These are phyloP conservation scores for Sphagnum contortum DNA, from an alignment of 225 moss, liverwort and hornwort species.

Conservation along the genomic window DNA sequence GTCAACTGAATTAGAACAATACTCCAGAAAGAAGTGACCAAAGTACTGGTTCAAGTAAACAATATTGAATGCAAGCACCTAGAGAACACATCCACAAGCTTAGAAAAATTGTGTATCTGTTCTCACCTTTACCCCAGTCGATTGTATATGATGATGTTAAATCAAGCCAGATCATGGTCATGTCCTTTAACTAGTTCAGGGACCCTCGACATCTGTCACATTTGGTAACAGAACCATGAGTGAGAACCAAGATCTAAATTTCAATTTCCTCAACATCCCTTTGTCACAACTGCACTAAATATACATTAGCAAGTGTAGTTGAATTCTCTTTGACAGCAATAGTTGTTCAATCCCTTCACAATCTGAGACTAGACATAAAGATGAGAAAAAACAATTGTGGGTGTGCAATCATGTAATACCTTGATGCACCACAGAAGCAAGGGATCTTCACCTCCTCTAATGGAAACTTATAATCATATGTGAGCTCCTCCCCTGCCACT, in stretches of 20 bases:
- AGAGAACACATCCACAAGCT: neutral
- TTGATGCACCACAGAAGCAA: slow-evolving; percentile 40
- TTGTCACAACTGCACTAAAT: too few relatives aligned
- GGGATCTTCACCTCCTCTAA: slow-evolving; percentile 50
- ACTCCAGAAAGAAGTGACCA: neutral
- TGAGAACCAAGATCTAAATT: too few relatives aligned
- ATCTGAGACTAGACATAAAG: too few relatives aligned
- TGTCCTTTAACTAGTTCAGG: slow-evolving; percentile 23
- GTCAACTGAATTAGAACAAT: too few relatives aligned
- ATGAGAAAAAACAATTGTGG: too few relatives aligned
- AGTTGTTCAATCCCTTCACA: too few relatives aligned
- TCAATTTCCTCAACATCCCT: too few relatives aligned
- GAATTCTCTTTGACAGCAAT: too few relatives aligned
- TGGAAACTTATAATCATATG: slow-evolving; percentile 52
- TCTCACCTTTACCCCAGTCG: too few relatives aligned
- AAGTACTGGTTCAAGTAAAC: neutral
- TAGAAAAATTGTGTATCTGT: too few relatives aligned
- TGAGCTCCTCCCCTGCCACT: slow-evolving; percentile 43
- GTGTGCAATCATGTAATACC: slow-evolving; percentile 2
- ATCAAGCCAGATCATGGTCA: slow-evolving; percentile 3
- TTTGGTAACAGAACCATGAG: neutral
- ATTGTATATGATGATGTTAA: neutral
- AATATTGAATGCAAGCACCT: slow-evolving; percentile 14
- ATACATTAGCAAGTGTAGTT: too few relatives aligned
- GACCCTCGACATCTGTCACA: slow-evolving; percentile 46